Conservation (phyloP, 176 grass and related monocot genomes). For the Carex myosuroides region DNA sequence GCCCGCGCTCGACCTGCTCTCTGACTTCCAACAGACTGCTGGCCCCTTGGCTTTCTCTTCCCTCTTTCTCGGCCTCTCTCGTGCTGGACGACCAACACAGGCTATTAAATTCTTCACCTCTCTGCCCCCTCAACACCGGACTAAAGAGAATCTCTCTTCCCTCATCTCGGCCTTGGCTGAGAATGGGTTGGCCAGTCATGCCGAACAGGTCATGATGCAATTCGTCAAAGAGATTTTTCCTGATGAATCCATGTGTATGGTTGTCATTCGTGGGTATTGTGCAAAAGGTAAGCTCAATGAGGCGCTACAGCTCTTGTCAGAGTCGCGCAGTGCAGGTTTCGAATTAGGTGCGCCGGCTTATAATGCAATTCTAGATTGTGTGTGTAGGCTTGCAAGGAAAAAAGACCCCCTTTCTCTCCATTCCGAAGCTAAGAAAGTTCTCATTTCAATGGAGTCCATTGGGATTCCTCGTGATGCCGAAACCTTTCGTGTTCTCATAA, state of each 20-base stretch:
- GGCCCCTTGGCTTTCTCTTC: slow-evolving; percentile 44
- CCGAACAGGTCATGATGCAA: slow-evolving; percentile 59
- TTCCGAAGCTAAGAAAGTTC: slow-evolving; percentile 61
- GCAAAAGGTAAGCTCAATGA: slow-evolving; percentile 78
- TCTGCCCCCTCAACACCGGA: slow-evolving; percentile 34
- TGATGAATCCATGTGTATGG: slow-evolving; percentile 64
- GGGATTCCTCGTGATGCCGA: slow-evolving; percentile 68
- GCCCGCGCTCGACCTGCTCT: slow-evolving; percentile 42
- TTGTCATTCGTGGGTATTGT: slow-evolving; percentile 72
- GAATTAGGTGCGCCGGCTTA: slow-evolving; percentile 56
- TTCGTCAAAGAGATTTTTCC: slow-evolving; percentile 71
- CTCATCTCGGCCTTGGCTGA: slow-evolving; percentile 50
- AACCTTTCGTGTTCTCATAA: slow-evolving; percentile 70
- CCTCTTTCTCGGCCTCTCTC: slow-evolving; percentile 41
- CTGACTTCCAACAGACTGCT: slow-evolving; percentile 53
- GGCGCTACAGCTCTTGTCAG: slow-evolving; percentile 61
- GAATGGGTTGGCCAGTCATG: slow-evolving; percentile 50
- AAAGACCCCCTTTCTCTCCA: slow-evolving; percentile 65
- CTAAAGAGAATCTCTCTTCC: slow-evolving; percentile 35
- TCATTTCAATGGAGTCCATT: slow-evolving; percentile 76
- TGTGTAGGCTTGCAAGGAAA: slow-evolving; percentile 63
- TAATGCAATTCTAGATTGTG: slow-evolving; percentile 80
- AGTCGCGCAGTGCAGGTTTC: slow-evolving; percentile 61
- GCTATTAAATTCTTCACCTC: slow-evolving; percentile 63
- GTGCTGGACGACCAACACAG: slow-evolving; percentile 50